phyloP scores from a whole-genome alignment of 176 grass and related monocot genomes.

The Oryza meridionalis region DNA sequence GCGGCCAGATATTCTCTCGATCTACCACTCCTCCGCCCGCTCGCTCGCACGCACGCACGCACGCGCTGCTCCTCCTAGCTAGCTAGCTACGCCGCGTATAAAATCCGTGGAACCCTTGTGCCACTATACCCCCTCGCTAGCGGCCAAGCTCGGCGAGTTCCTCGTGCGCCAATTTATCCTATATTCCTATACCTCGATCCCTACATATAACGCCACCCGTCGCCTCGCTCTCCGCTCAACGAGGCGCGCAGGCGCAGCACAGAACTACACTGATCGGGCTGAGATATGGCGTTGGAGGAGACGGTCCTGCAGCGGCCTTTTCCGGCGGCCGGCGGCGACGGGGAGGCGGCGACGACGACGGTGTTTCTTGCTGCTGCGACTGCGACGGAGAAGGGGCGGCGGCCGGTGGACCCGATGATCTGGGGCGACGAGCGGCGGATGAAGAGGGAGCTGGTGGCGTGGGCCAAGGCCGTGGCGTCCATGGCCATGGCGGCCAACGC shows the following conservation, averaged over 20 bases:
- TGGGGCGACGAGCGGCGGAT: slow-evolving; percentile 69
- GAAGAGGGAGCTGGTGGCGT: slow-evolving; percentile 73
- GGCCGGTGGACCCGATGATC: slow-evolving; percentile 47
- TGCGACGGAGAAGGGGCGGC: not conserved
- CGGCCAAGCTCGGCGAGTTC: not conserved
- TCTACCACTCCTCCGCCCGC: too few species aligned
- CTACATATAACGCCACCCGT: not conserved
- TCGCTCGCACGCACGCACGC: too few species aligned
- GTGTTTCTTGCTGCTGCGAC: slow-evolving; percentile 18
- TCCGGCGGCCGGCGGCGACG: not conserved
- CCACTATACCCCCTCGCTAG: not conserved
- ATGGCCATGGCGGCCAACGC: slow-evolving; percentile 50
- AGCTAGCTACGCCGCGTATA: not conserved
- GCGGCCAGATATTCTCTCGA: not conserved
- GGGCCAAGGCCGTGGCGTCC: slow-evolving; percentile 78
- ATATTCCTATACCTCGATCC: too few species aligned
- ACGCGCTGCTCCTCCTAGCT: too few species aligned
- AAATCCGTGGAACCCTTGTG: not conserved
- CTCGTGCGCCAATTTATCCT: slow-evolving; percentile 1
- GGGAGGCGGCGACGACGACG: not conserved
- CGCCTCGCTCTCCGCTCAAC: not conserved
- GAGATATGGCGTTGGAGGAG: slow-evolving; percentile 20
- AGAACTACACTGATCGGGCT: not conserved
- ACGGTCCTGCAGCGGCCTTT: not conserved
- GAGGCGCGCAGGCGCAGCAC: not conserved